These are phyloP conservation scores for Pichia heedii DNA, from an alignment of 805 yeast species.

Conservation along the genomic window DNA sequence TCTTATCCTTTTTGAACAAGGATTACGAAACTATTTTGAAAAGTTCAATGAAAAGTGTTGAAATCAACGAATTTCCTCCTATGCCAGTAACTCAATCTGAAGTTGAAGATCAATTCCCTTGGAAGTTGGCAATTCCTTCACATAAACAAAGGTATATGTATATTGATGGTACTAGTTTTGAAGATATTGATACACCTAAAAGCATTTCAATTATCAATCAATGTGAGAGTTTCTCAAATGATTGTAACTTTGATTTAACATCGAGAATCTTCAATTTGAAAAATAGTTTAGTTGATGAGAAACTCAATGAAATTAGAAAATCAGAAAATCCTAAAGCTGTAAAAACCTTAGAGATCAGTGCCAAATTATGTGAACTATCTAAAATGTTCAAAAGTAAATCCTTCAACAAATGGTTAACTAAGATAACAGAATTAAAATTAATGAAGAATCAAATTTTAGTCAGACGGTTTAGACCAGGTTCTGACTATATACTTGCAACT, in stretches of 20 bases:
- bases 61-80: constrained; percentile 42
- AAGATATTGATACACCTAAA: constrained; percentile 25
- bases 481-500: constrained; percentile 88
- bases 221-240: constrained; percentile 23
- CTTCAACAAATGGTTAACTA: constrained; percentile 61
- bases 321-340: constrained; percentile 14
- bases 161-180: constrained; percentile 51
- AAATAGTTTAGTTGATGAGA: constrained; percentile 10
- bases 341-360: constrained; percentile 16
- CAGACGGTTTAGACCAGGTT: constrained; percentile 91
- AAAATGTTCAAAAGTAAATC: constrained; percentile 48
- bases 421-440: constrained; percentile 53
- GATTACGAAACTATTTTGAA: constrained; percentile 42
- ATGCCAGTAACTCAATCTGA: constrained; percentile 52
- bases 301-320: neutral
- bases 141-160: constrained; percentile 85
- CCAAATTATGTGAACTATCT: constrained; percentile 44
- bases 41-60: constrained; percentile 42
- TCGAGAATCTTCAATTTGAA: constrained; percentile 9
- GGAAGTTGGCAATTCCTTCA: constrained; percentile 91
- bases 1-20: constrained; percentile 52
- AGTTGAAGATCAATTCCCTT: constrained; percentile 44
- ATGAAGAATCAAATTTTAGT: constrained; percentile 60
- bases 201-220: constrained; percentile 26
- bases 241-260: constrained; percentile 42